A percentile compares a stretch with the other conserved stretches of the same genome.
Conservation (phyloP, 163 green algal genomes). For the Coccomyxa subellipsoidea region DNA sequence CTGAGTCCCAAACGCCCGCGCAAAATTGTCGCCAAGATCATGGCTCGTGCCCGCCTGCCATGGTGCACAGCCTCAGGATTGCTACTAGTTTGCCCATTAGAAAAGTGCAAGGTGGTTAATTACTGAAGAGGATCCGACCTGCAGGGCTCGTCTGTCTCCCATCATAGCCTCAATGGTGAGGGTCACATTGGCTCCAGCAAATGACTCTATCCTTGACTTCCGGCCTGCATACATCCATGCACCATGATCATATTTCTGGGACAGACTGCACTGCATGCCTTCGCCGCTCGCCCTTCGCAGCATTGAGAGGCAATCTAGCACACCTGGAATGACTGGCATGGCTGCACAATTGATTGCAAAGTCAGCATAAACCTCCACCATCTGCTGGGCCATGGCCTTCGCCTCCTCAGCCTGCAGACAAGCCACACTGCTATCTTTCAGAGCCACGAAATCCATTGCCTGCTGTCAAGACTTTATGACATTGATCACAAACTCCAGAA, state of each 20-base stretch:
- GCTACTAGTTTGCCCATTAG: no score
- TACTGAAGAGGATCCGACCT: slow-evolving; percentile 38
- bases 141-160: slow-evolving; percentile 88
- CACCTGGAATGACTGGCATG: slow-evolving; percentile 85
- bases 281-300: not conserved
- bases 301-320: no score
- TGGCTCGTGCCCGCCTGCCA: slow-evolving; percentile 94
- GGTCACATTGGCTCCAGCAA: slow-evolving; percentile 90
- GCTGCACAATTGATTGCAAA: slow-evolving; percentile 70
- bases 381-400: slow-evolving; percentile 73
- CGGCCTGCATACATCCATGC: slow-evolving; percentile 34
- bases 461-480: no score
- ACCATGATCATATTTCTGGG: slow-evolving; percentile 32
- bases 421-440: not conserved
- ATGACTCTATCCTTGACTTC: slow-evolving; percentile 91
- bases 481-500: no score
- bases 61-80: no score
- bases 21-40: slow-evolving; percentile 97
- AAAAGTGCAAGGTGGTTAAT: no score
- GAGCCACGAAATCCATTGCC: no score
- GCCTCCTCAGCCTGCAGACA: slow-evolving; percentile 72
- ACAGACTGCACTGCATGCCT: not conserved
- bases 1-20: slow-evolving; percentile 68
- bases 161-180: slow-evolving; percentile 99
- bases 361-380: slow-evolving; percentile 75